Evolutionary conservation across 768 basidiomycete genomes (phyloP), one percentile per base, ranked within the genome.

Genomic region (Psilocybe cyanescens): DNA sequence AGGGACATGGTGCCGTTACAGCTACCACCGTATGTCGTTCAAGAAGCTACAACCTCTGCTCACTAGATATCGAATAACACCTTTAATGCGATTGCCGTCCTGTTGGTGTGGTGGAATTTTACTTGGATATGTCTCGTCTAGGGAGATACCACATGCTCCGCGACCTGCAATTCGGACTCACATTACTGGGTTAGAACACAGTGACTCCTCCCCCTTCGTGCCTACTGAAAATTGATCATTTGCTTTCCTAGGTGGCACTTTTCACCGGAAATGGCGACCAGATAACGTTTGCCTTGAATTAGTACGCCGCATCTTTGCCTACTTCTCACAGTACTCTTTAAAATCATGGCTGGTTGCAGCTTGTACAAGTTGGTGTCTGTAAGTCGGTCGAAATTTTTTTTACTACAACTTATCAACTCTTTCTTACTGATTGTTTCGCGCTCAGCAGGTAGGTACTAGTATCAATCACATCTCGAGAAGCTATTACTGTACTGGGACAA

Each of bases 271-370:
- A 48, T 3, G 70, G 68, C n/a, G 70, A 69, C 51, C 61, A 66
- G 31, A 67, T 71, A 35, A 69, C 70, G 7, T 71, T 71, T 50
- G 67, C 68, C 14, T 58, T 67, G 49, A 70, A 70, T 63, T 67
- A 70, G 57, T 63, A 52, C 19, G 58, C 14, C 41, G 9, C 16
- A 8, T 29, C 9, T 41, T 41, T 29, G 41, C 17, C 7, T 30
- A 19, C 11, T 30, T n/a, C 5, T 24, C 47, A 35, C 2, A 54
- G 24, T 60, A 3, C 7, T 53, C n/a, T 24, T 2, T n/a, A 29
- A 9, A 46, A 12, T 7, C 9, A 16, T 41, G 12, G 9, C 16
- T 48, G 28, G 24, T 24, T 24, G 8, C 16, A 45, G 31, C 53
- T 53, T 30, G 29, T 47, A 55, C 52, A 62, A 58, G 64, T 49